Evolutionary conservation across 2,329 filamentous ascomycete species (phyloP), one percentile per base, ranked within the genome.

Genomic region (Ceratocystiopsis minuta): DNA sequence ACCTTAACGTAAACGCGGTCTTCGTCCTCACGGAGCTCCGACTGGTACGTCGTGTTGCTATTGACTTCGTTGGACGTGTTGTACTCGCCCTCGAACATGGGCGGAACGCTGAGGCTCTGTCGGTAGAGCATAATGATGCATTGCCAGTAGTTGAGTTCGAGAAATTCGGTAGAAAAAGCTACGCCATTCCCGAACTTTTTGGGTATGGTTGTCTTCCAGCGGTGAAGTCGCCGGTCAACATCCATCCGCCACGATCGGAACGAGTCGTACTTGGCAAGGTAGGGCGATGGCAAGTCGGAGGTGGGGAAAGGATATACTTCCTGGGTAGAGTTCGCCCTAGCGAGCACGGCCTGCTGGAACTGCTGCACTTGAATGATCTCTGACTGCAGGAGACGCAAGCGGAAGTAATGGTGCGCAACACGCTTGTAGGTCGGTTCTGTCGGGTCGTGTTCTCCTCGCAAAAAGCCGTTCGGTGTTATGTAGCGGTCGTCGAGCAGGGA

Each of bases 101-200:
- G 75, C 1, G 88, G 88, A 16, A 94, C 83, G 39, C 83, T 80
- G 46, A 94, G 60, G 57, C 86, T 90, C 58, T 94, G 88, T 43
- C 88, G 71, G 57, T 96, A 96, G 16, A 96, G 71, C 79, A 95
- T 86, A 50, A 95, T 92, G 46, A 96, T 78, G 4, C 86, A 85
- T 57, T 95, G 88, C 87, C 88, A 96, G 60, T 96, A 96, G 58
- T 96, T 96, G 46, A 96, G 68, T 52, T 95, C 85, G 5, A 95
- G 62, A 52, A 96, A 94, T 43, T 94, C 80, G 1, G 83, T 77
- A 0, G 82, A 86, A 56, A 96, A 96, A 4, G 76, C 76, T 3
- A 96, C 90, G 1, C 87, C 87, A 0, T 84, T 93, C 44, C 90
- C 76, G 17, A 72, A 61, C 47, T 80, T 78, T 0, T 72, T 78